Evolutionary conservation across 2,329 filamentous ascomycete species (phyloP).

Genomic region (Claviceps africana): DNA sequence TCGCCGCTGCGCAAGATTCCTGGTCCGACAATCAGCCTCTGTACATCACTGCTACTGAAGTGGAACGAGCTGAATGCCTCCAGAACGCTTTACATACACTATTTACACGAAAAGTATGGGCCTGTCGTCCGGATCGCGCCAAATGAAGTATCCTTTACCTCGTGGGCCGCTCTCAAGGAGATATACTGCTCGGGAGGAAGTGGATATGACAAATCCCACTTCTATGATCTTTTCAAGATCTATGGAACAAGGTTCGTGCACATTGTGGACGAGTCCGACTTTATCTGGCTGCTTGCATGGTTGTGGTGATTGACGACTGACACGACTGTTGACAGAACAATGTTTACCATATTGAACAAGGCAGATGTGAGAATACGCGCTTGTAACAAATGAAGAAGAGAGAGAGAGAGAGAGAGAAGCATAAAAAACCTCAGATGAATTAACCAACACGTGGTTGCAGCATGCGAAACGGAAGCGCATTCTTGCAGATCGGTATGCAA

Average conservation of each 20-base stretch:
- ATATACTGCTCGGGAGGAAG: conserved; percentile 46
- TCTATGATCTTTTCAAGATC: conserved; percentile 46
- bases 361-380: conserved; percentile 27
- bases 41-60: conserved; percentile 37
- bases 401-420: not conserved
- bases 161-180: conserved; percentile 23
- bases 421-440: not conserved
- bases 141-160: conserved; percentile 30
- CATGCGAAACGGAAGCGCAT: conserved; percentile 50
- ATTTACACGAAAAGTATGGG: conserved; percentile 27
- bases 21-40: conserved; percentile 32
- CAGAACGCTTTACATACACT: conserved; percentile 44
- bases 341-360: conserved; percentile 46
- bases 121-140: conserved; percentile 32
- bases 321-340: conserved; percentile 28
- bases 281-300: not conserved
- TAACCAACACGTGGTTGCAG: conserved; percentile 18
- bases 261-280: not conserved
- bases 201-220: conserved; percentile 51
- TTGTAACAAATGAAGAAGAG: no score
- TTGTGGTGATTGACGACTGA: not conserved
- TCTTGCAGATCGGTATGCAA: conserved; percentile 54
- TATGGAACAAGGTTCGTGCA: conserved; percentile 37
- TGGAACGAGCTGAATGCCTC: conserved; percentile 41
- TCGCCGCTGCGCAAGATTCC: conserved; percentile 29